Percentiles rank a stretch among this genome's conserved stretches.
Conservation (phyloP, 768 basidiomycete species). For the Boletus sp. region DNA sequence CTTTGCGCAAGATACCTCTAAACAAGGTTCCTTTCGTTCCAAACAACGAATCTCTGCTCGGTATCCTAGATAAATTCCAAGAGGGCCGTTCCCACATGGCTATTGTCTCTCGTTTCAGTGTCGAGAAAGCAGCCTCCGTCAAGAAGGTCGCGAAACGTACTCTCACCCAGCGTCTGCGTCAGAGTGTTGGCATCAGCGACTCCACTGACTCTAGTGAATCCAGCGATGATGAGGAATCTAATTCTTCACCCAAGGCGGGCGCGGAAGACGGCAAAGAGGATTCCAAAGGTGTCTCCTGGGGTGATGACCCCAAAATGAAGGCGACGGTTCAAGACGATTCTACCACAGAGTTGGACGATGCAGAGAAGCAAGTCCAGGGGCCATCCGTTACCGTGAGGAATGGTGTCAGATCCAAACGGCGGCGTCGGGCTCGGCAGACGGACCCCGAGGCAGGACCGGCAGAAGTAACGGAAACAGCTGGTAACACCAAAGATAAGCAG, state of each 20-base stretch:
- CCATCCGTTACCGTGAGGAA: conserved; percentile 12
- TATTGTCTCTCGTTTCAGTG: conserved; percentile 75
- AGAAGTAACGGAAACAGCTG: conserved; percentile 14
- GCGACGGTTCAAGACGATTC: conserved; percentile 27
- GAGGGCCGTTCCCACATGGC: conserved; percentile 92
- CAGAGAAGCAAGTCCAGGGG: conserved; percentile 12
- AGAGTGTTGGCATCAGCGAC: conserved; percentile 71
- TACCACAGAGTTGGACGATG: conserved; percentile 18
- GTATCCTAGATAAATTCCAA: conserved; percentile 85
- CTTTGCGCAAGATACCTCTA: conserved; percentile 76
- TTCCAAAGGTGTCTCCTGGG: conserved; percentile 31
- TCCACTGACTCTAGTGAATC: conserved; percentile 50
- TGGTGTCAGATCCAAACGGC: conserved; percentile 8
- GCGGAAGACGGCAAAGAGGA: conserved; percentile 18
- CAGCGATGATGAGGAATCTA: conserved; percentile 39
- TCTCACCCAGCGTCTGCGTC: conserved; percentile 72
- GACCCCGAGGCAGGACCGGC: conserved; percentile 26
- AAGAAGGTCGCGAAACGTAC: conserved; percentile 82
- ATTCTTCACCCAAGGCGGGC: conserved; percentile 17
- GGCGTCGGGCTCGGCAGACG: conserved; percentile 5
- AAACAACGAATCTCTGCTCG: conserved; percentile 78
- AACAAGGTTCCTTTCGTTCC: conserved; percentile 87
- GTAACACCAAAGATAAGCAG: conserved; percentile 19
- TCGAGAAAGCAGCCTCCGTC: conserved; percentile 71
- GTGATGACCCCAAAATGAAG: conserved; percentile 33